Evolutionary conservation across 495 filamentous ascomycete species (phyloP).

Genomic region (Friedmanniomyces endolithicus): DNA sequence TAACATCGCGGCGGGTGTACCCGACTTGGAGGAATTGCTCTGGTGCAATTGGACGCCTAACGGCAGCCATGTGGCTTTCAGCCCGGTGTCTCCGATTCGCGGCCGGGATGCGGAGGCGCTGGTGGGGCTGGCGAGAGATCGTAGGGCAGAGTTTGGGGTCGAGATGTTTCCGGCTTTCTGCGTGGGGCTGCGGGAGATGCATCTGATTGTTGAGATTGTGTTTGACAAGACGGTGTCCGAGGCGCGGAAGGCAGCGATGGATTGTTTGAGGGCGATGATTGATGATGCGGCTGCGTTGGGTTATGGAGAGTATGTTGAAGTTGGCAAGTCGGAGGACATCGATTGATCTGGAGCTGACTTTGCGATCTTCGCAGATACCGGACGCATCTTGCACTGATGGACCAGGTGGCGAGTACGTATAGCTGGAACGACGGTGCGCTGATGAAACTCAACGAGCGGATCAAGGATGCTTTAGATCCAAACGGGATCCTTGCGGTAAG

Average conservation of each 20-base stretch:
- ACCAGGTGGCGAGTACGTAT: conserved; percentile 48
- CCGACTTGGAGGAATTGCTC: conserved; percentile 38
- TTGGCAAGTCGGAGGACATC: background rate
- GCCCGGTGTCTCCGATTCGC: conserved; percentile 42
- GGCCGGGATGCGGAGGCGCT: conserved; percentile 38
- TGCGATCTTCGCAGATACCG: conserved; percentile 28
- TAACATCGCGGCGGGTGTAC: conserved; percentile 36
- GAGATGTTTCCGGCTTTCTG: conserved; percentile 42
- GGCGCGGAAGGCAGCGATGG: conserved; percentile 30
- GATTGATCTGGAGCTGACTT: background rate
- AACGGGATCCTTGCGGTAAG: conserved; percentile 42
- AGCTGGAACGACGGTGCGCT: conserved; percentile 40
- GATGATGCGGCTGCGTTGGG: conserved; percentile 37
- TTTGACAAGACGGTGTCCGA: conserved; percentile 36
- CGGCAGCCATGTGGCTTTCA: conserved; percentile 44
- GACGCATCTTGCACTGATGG: conserved; percentile 44
- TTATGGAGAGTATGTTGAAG: conserved; percentile 35
- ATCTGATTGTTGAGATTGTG: conserved; percentile 46
- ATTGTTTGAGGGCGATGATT: conserved; percentile 34
- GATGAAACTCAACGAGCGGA: conserved; percentile 40
- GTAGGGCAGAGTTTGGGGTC: conserved; percentile 33
- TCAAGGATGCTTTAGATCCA: conserved; percentile 48
- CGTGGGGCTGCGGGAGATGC: conserved; percentile 44
- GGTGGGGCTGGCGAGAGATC: conserved; percentile 33
- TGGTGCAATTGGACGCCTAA: conserved; percentile 50